These are phyloP conservation scores for Dioscorea zingiberensis DNA, from an alignment of 106 monocot genomes.

Conservation along the genomic window DNA sequence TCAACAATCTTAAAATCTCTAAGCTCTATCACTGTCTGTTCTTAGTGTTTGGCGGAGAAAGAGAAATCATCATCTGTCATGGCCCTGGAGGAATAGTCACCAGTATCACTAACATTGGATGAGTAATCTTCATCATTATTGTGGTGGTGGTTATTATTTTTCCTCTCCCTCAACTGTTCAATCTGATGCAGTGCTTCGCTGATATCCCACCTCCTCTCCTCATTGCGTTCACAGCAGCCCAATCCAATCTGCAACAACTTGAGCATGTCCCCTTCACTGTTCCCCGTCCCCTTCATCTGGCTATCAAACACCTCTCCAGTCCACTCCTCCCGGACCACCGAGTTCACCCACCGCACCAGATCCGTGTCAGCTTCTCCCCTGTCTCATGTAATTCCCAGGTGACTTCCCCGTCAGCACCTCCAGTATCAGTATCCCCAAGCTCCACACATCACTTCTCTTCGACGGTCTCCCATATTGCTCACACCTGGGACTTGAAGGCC, in stretches of 20 bases:
- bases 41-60: too few species aligned
- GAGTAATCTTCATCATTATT: background rate
- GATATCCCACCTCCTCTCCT: slow-evolving; percentile 34
- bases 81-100: too few species aligned
- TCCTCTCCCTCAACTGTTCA: slow-evolving; percentile 34
- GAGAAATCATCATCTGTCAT: too few species aligned
- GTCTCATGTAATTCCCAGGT: slow-evolving; percentile 15
- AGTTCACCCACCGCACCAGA: slow-evolving; percentile 50
- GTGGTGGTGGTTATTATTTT: too few species aligned
- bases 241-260: slow-evolving; percentile 41
- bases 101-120: too few species aligned
- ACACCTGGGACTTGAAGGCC: slow-evolving; percentile 55
- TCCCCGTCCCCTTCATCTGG: slow-evolving; percentile 9
- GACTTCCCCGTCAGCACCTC: slow-evolving; percentile 62
- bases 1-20: too few species aligned
- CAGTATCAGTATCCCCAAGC: slow-evolving; percentile 66
- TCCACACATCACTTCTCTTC: slow-evolving; percentile 85
- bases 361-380: slow-evolving; percentile 14
- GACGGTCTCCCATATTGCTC: slow-evolving; percentile 28
- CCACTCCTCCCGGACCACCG: slow-evolving; percentile 29
- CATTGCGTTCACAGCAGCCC: slow-evolving; percentile 44
- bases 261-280: slow-evolving; percentile 30
- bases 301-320: slow-evolving; percentile 44
- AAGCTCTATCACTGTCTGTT: too few species aligned
- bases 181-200: slow-evolving; percentile 31